These are phyloP conservation scores for Amanita thiersii DNA, from an alignment of 768 basidiomycete species.

Conservation along the genomic window DNA sequence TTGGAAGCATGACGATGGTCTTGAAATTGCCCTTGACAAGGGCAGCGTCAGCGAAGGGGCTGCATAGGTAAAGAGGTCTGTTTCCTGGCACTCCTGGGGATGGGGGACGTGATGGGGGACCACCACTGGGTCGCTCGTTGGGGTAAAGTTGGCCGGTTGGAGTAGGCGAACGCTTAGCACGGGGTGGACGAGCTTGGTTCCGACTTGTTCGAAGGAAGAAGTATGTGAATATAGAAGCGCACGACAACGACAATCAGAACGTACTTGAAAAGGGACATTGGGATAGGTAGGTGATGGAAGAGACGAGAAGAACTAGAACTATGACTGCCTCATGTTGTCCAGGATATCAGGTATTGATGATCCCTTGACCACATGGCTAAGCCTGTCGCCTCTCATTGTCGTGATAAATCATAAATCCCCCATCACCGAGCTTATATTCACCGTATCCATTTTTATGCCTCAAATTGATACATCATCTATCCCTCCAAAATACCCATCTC, in stretches of 20 bases:
- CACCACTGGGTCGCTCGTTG: conserved; percentile 19
- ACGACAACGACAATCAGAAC: neutral
- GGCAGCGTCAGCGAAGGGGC: conserved; percentile 91
- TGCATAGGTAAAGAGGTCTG: conserved; percentile 84
- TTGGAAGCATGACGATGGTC: conserved; percentile 93
- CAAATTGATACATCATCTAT: conserved; percentile 12
- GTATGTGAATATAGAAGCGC: neutral
- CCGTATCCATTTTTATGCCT: neutral
- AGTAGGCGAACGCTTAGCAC: conserved; percentile 28
- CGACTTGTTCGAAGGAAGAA: conserved; percentile 13
- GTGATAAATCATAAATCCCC: no score
- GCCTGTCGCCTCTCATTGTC: no score
- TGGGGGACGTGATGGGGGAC: conserved; percentile 28
- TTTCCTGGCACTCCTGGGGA: conserved; percentile 25
- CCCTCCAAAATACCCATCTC: conserved; percentile 78
- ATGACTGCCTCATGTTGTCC: neutral
- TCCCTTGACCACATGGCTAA: neutral
- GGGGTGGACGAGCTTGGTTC: conserved; percentile 13
- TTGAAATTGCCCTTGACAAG: conserved; percentile 98
- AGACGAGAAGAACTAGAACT: neutral
- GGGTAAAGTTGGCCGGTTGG: conserved; percentile 20
- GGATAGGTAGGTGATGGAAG: conserved; percentile 1
- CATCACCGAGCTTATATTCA: no score
- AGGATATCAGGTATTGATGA: neutral
- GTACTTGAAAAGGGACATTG: conserved; percentile 9